Evolutionary conservation across 2,329 filamentous ascomycete genomes (phyloP), one percentile per base, ranked within the genome.

Genomic region (Monilinia fructicola): DNA sequence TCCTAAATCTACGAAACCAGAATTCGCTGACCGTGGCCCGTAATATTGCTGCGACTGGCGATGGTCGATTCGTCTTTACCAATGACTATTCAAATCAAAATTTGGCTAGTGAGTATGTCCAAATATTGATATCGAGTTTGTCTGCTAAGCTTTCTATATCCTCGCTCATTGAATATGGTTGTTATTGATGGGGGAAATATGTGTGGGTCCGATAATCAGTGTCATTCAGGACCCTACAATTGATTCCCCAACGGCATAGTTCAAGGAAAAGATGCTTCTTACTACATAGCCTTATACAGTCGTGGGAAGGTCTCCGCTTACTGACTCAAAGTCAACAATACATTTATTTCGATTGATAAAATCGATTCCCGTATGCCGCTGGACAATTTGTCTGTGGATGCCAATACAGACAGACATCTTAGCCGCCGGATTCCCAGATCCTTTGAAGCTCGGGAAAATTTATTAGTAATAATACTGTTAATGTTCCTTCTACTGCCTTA

Each of bases 351-450:
- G 9, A 38, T 73, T 65, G 73, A 72, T 54, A 69, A 68, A 9
- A 76, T 79, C 50, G 72, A 48, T 65, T 71, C n/a, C 69, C 71
- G 9, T 67, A 75, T 38, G 38, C 74, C 75, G 0, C 64, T 78
- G 1, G 78, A 79, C 63, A 79, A 79, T 61, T 63, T 79, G 3
- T 75, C 74, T 0, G 69, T 78, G 23, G 77, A 79, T 66, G 67
- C 64, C 3, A 73, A 31, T 31, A 78, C 35, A 77, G 78, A n/a
- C n/a, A 1, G 74, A 78, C 50, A 73, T 79, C 52, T 74, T 74
- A 56, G 77, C 71, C 0, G 76, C 76, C 7, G 74, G 69, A 1
- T 71, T 79, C 48, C 76, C 78, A 0, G 72, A 76, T 44, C 14
- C 68, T 1, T 44, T 74, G 9, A 68, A 69, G 23, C 67, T 74